Base-by-base conservation (phyloP, 2,329 filamentous ascomycete species). In the Dactylellina haptotyla region DNA sequence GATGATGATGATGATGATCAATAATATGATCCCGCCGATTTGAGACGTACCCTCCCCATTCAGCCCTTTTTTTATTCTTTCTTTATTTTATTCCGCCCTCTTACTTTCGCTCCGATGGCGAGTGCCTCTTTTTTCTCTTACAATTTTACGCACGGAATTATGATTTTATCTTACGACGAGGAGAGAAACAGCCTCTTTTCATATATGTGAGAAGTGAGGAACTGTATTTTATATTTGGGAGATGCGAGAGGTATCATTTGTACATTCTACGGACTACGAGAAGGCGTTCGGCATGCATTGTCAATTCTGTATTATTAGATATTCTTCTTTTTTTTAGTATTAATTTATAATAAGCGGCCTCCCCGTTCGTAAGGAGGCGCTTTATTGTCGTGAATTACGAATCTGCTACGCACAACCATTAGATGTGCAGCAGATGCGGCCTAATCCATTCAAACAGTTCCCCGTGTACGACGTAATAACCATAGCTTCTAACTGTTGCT, bases 281-380 rank as follows among this genome's bases (percentile, higher is more conserved):
- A 23, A 48, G 62, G 62, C 62, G 62, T 65, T 65, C 39, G 62
- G 62, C 62, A 65, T 65, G 50, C 62, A 65, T 64, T 30, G 37
- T 46, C 34, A 45, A 45, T 54, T 30, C 23, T 65, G 62, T 65
- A 65, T 48, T 45, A 65, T 48, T 65, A 65, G 41, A 56, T 48
- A 62, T 54, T 54, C 26, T 54, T 34, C 50, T n/a, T n/a, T n/a
- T n/a, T n/a, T n/a, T 25, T 37, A 34, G 3, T 54, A 6, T 54
- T 54, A 54, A 54, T 54, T 23, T 54, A 25, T 34, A 54, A 54
- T 39, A 4, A 14, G 25, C 45, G 34, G 50, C 28, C 28, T 37
- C 26, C 6, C 8, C n/a, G 8, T 20, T 20, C 18, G 34, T 34
- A 3, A 34, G 20, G 26, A 34, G 28, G 50, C 9, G 14, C 41